Base-by-base conservation (phyloP, 257 asterid genomes). In the Euphrasia confusa region DNA sequence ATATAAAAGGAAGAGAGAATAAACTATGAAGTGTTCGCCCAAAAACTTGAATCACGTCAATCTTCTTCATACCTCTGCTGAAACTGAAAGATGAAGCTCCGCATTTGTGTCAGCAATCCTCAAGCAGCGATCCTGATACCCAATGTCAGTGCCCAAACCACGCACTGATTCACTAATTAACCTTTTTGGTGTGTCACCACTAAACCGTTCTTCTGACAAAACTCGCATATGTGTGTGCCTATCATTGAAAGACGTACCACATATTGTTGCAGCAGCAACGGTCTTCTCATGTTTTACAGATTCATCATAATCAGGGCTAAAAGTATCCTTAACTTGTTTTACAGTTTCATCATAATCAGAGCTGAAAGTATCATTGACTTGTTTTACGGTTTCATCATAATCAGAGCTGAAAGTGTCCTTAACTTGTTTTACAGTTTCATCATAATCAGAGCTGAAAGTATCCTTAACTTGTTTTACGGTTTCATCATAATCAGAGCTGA, bases 401-500 rank as follows among this genome's bases (percentile, higher is more conserved):
- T 21, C 24, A 0, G 24, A 21, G 24, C 24, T 21, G 24, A 21
- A 21, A 21, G 24, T 21, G 1, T 21, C 24, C 24, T 21, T 21
- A 21, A 21, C 24, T 21, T 21, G 24, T 21, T 21, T 21, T 21
- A 21, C 24, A 21, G 24, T 21, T 21, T 21, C 24, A 21, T 21
- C 24, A 21, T 21, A 21, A 21, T 21, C 24, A 21, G 24, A 21
- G 24, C 24, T 21, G 24, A 21, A 21, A 21, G 24, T 21, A 21
- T 21, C 24, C 24, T 21, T 21, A 21, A 21, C 24, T 21, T 69
- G 49, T 63, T 75, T 74, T 26, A 42, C 65, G 33, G 67, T 65
- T 47, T 71, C 77, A 58, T 71, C 71, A 63, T 54, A 14, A 68
- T 73, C 89, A 35, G 84, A 76, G 66, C 74, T 79, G 47, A 79